Evolutionary conservation across 176 grass and related monocot genomes (phyloP), one percentile per base, ranked within the genome.

Genomic region (Dactylis glomerata): DNA sequence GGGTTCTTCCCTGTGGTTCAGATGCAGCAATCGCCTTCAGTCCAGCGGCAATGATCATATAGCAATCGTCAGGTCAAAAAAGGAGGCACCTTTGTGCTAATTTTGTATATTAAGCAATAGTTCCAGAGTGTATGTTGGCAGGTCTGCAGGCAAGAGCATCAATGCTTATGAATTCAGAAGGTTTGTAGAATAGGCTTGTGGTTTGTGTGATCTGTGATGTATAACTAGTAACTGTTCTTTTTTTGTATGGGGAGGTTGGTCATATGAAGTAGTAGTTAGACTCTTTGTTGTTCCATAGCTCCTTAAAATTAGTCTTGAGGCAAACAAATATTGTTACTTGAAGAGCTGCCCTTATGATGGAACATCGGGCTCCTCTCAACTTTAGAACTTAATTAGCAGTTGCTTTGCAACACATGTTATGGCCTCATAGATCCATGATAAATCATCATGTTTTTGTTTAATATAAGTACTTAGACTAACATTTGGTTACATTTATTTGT

Each of bases 1-100:
- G 91, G 88, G 32, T 99, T 96, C 81, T 96, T 93, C 32, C 81
- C 89, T 1, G 88, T 86, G 5, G 79, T 88, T 59, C 96, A 92
- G 86, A 30, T 90, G 30, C 96, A 99, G 80, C 83, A 91, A 36
- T 81, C 91, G 42, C 91, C 96, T 3, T 91, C 89, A 24, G 88
- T 76, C 57, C 91, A 99, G 80, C 86, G 88, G 62, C 93, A 96
- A 78, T 95, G 79, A 90, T 83, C 74, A 8, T 57, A 62, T 34
- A 44, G 11, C 66, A 78, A 42, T 80, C 65, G 20, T 77, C 0
- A 1, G 49, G 87, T 45, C 34, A 67, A 84, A 40, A 40, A 38
- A 80, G 50, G 68, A 47, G 50, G 38, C 85, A 73, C 72, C 61
- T 80, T 83, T 84, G 76, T 87, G 68, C 82, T 82, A 77, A 87